phyloP scores from a whole-genome alignment of 805 yeast genomes.

The Kluyveromyces siamensis region DNA sequence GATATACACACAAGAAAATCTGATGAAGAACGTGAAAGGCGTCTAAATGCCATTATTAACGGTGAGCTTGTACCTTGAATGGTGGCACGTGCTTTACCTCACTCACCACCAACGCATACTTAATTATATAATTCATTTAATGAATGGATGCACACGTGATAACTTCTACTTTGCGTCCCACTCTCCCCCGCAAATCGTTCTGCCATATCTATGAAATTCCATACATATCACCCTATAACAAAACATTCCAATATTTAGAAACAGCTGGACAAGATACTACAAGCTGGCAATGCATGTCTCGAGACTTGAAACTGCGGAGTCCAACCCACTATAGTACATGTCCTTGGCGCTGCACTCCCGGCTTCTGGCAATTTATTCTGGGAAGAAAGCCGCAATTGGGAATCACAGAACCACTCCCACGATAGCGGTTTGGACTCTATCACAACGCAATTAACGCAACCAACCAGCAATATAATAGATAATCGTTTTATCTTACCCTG shows the following conservation, averaged over 20 bases:
- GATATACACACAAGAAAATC: conserved; percentile 27
- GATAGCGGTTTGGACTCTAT: not conserved
- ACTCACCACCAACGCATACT: too few relatives aligned
- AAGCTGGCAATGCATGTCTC: not conserved
- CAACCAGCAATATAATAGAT: not conserved
- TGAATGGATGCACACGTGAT: too few relatives aligned
- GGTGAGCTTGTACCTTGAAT: conserved; percentile 15
- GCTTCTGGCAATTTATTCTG: not conserved
- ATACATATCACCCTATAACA: not conserved
- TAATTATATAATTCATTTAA: too few relatives aligned
- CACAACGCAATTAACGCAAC: not conserved
- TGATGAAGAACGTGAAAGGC: conserved; percentile 28
- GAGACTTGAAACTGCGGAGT: not conserved
- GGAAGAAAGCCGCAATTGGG: too few relatives aligned
- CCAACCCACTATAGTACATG: not conserved
- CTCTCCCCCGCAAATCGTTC: too few relatives aligned
- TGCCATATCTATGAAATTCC: not conserved
- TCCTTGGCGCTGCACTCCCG: not conserved
- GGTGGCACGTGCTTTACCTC: not conserved
- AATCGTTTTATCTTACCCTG: not conserved
- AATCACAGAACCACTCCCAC: too few relatives aligned
- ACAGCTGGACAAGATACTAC: too few relatives aligned
- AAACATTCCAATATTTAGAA: too few relatives aligned
- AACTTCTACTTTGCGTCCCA: too few relatives aligned
- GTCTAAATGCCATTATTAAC: conserved; percentile 29